Evolutionary conservation across 129 eudicot genomes (phyloP).

Genomic region (Flaveria robusta): DNA sequence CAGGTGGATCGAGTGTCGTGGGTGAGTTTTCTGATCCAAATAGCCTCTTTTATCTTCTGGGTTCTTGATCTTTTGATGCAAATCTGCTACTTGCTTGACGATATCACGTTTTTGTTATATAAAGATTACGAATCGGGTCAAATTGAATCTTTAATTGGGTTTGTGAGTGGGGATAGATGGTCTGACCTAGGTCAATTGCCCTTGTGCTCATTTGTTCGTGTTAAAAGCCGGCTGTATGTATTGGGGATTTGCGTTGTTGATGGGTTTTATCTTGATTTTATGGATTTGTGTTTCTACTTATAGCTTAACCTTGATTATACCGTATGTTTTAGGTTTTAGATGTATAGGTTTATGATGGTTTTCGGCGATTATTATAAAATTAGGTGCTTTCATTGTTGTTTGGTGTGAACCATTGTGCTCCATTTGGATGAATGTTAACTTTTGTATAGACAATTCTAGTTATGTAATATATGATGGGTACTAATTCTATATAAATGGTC

Average conservation of each 20-base stretch:
- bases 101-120: neutral
- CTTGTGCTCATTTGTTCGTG: neutral
- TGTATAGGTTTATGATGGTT: neutral
- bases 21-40: slow-evolving; percentile 30
- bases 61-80: neutral
- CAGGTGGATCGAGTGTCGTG: slow-evolving; percentile 56
- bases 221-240: neutral
- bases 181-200: slow-evolving; percentile 14
- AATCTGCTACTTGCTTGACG: slow-evolving; percentile 19
- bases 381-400: neutral
- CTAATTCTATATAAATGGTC: neutral
- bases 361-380: neutral
- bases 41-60: neutral
- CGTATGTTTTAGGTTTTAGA: neutral
- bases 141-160: slow-evolving; percentile 7
- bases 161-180: neutral
- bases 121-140: slow-evolving; percentile 9
- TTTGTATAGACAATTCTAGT: too few species aligned
- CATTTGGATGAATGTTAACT: too few species aligned
- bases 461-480: too few species aligned
- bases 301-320: slow-evolving; percentile 8
- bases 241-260: slow-evolving; percentile 24
- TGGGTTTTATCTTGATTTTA: neutral
- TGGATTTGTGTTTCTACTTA: slow-evolving; percentile 8
- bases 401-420: neutral